These are phyloP conservation scores for Simplicillium aogashimaense DNA, from an alignment of 2,329 filamentous ascomycete species.

Conservation along the genomic window DNA sequence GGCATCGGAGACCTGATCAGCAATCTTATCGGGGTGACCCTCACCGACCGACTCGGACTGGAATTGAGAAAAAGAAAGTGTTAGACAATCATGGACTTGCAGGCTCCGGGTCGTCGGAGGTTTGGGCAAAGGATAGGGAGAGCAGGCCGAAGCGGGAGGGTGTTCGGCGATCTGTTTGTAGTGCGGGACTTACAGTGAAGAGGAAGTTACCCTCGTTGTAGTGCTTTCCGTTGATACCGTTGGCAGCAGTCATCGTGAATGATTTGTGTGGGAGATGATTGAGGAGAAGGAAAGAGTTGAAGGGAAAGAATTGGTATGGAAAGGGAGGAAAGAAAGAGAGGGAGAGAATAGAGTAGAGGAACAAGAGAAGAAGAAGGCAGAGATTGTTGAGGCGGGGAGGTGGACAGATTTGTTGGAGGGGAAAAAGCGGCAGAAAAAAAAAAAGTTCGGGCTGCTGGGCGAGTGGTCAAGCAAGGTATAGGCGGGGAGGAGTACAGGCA, in stretches of 20 bases:
- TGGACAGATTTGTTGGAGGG: conserved; percentile 17
- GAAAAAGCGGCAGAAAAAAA: conserved; percentile 8
- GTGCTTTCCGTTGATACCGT: conserved; percentile 37
- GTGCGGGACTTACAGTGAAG: conserved; percentile 54
- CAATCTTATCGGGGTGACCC: conserved; percentile 93
- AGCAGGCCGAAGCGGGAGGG: background rate
- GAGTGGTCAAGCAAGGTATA: background rate
- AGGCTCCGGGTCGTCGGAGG: background rate
- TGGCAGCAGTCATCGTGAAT: conserved; percentile 48
- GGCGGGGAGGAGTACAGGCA: too few species aligned
- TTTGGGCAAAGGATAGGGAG: conserved; percentile 1
- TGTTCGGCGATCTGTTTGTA: background rate
- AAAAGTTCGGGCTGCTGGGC: background rate
- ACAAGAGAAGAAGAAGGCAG: conserved; percentile 16
- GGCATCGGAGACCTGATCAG: conserved; percentile 96
- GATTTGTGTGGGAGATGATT: conserved; percentile 12
- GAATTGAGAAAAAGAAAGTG: conserved; percentile 11
- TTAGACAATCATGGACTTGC: conserved; percentile 6
- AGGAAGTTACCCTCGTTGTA: conserved; percentile 65
- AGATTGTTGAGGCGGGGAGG: conserved; percentile 11
- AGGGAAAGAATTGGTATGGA: conserved; percentile 8
- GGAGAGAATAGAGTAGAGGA: conserved; percentile 9
- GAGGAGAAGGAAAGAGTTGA: conserved; percentile 10
- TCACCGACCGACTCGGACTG: conserved; percentile 82
- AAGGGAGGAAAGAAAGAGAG: conserved; percentile 9